phyloP scores from a whole-genome alignment of 345 rosid species.

The Firmiana major region DNA sequence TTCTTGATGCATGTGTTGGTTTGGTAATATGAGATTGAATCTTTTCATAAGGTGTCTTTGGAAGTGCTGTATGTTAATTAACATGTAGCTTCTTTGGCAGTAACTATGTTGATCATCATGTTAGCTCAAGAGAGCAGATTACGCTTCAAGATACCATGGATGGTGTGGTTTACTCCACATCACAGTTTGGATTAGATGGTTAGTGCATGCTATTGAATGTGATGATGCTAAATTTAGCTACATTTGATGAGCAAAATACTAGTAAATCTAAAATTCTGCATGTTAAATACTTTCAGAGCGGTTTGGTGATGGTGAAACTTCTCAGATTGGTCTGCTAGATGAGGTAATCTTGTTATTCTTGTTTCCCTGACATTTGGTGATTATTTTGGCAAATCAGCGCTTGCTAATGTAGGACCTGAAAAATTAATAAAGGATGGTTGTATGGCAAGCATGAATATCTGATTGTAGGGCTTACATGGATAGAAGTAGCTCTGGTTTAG shows the following conservation, averaged over 20 bases:
- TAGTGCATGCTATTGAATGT: conserved; percentile 26
- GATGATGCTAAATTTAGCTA: conserved; percentile 8
- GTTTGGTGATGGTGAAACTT: conserved; percentile 95
- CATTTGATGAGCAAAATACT: not conserved
- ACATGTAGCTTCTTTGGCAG: conserved; percentile 43
- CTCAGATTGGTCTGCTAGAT: conserved; percentile 82
- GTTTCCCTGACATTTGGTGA: not conserved
- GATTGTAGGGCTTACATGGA: not conserved
- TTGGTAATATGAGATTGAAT: not conserved
- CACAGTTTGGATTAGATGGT: conserved; percentile 98
- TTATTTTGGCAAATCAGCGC: not conserved
- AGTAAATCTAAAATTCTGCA: conserved; percentile 7
- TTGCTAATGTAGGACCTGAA: not conserved
- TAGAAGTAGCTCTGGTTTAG: no score
- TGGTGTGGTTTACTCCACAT: conserved; percentile 85
- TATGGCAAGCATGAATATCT: not conserved
- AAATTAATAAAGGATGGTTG: not conserved
- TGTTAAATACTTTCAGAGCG: conserved; percentile 56
- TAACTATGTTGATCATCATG: conserved; percentile 91
- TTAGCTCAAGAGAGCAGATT: conserved; percentile 93
- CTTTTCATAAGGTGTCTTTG: not conserved
- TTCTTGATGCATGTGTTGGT: conserved; percentile 9
- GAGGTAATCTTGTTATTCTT: conserved; percentile 55
- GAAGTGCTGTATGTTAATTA: conserved; percentile 12
- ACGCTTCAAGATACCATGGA: conserved; percentile 99